Conservation (phyloP, 257 asterid genomes). For the Jaltomata sinuosa region DNA sequence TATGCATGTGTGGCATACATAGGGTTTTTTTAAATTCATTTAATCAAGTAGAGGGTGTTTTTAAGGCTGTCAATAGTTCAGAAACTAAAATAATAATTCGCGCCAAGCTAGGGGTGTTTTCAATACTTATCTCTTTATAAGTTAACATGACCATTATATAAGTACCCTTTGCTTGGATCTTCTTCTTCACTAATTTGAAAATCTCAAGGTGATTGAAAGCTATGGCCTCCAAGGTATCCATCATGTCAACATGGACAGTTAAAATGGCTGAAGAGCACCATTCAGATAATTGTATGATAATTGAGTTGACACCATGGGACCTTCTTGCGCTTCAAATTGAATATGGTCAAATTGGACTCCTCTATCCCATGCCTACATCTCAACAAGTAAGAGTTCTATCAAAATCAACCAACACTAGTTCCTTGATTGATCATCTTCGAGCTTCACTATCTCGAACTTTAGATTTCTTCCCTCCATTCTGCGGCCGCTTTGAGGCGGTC, state of each 20-base stretch:
- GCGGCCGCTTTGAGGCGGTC: slow-evolving; percentile 16
- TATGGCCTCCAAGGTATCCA: neutral
- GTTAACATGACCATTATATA: too few species aligned
- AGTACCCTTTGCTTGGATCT: neutral
- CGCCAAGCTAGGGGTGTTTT: too few species aligned
- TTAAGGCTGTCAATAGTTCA: too few species aligned
- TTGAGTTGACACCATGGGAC: neutral
- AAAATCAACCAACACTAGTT: neutral
- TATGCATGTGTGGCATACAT: too few species aligned
- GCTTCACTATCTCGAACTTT: slow-evolving; percentile 23
- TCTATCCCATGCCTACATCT: slow-evolving; percentile 11
- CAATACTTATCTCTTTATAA: too few species aligned
- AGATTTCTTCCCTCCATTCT: slow-evolving; percentile 30
- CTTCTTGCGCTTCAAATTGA: slow-evolving; percentile 1
- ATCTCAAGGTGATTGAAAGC: neutral
- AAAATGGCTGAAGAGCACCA: neutral
- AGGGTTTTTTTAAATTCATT: too few species aligned
- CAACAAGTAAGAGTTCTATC: neutral
- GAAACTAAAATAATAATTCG: too few species aligned
- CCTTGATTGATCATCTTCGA: slow-evolving; percentile 26
- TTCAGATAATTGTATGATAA: neutral
- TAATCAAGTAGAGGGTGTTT: too few species aligned
- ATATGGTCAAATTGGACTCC: slow-evolving; percentile 29
- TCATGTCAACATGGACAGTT: neutral
- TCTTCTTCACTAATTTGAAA: neutral